Evolutionary conservation across 768 basidiomycete genomes (phyloP).

Genomic region (Cyclocybe aegerita): DNA sequence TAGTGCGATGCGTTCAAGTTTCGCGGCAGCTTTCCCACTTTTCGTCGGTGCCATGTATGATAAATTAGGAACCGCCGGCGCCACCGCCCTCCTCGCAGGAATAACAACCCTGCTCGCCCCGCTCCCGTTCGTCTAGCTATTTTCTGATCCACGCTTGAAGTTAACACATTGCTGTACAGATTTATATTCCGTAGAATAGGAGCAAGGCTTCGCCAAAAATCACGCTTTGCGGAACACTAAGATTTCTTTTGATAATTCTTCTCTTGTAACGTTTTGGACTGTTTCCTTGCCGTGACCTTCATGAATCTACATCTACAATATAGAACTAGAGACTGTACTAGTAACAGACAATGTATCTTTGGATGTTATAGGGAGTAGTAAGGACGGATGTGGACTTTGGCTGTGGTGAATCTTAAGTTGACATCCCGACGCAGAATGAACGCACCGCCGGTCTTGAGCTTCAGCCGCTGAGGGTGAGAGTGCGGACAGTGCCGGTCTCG

Average conservation of each 20-base stretch:
- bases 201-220: slow-evolving; percentile 3
- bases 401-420: no score
- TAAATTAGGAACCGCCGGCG: slow-evolving; percentile 68
- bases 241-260: not conserved
- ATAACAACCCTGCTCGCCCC: slow-evolving; percentile 62
- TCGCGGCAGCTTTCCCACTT: slow-evolving; percentile 62
- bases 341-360: no score
- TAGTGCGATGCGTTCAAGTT: slow-evolving; percentile 57
- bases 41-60: slow-evolving; percentile 71
- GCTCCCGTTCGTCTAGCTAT: slow-evolving; percentile 58
- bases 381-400: no score
- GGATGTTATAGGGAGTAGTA: no score
- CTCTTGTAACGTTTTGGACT: not conserved
- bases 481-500: no score
- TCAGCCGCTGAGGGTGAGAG: no score
- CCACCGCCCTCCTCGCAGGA: slow-evolving; percentile 69
- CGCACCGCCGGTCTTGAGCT: no score
- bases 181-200: slow-evolving; percentile 9
- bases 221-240: slow-evolving; percentile 15
- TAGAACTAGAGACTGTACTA: not conserved
- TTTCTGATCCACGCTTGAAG: no score
- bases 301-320: not conserved
- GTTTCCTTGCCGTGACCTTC: not conserved
- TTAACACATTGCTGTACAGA: slow-evolving; percentile 1
- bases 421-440: no score